phyloP scores from a whole-genome alignment of 768 basidiomycete species.

The Gyrodon lividus region DNA sequence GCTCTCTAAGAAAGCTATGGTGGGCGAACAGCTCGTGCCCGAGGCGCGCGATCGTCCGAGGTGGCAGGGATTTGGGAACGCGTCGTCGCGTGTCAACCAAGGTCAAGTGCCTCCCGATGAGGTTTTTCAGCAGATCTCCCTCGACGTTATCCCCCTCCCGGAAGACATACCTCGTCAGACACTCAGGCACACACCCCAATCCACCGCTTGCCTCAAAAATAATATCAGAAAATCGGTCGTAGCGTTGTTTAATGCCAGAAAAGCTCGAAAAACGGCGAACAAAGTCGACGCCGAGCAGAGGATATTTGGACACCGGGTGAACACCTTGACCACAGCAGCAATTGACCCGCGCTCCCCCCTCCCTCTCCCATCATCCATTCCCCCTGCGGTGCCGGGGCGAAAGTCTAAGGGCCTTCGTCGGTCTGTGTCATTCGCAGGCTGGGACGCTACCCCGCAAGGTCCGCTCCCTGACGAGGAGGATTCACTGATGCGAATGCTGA shows the following conservation, averaged over 20 bases:
- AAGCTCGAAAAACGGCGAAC: neutral
- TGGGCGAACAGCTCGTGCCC: neutral
- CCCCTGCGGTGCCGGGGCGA: neutral
- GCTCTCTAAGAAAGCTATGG: conserved; percentile 1
- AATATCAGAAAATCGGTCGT: conserved; percentile 3
- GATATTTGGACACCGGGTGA: conserved; percentile 18
- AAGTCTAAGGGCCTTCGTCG: conserved; percentile 20
- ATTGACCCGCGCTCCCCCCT: conserved; percentile 15
- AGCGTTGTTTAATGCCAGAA: conserved; percentile 7
- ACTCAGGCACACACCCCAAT: conserved; percentile 11
- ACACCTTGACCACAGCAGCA: conserved; percentile 6
- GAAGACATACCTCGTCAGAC: conserved; percentile 4
- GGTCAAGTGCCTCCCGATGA: neutral
- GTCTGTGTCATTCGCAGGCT: conserved; percentile 25
- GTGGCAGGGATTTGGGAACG: conserved; percentile 1
- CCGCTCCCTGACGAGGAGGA: neutral
- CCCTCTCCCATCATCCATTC: neutral
- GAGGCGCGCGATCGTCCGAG: conserved; percentile 1
- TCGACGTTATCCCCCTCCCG: conserved; percentile 10
- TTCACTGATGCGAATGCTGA: conserved; percentile 15
- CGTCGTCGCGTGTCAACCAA: neutral
- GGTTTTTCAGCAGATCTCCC: conserved; percentile 7
- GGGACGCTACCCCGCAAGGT: neutral
- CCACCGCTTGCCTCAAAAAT: conserved; percentile 3
- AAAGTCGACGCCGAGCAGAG: conserved; percentile 1